Percentiles rank a stretch among this genome's conserved stretches.
Conservation (phyloP, 176 grass and related monocot genomes). For the Oryza meyeriana region DNA sequence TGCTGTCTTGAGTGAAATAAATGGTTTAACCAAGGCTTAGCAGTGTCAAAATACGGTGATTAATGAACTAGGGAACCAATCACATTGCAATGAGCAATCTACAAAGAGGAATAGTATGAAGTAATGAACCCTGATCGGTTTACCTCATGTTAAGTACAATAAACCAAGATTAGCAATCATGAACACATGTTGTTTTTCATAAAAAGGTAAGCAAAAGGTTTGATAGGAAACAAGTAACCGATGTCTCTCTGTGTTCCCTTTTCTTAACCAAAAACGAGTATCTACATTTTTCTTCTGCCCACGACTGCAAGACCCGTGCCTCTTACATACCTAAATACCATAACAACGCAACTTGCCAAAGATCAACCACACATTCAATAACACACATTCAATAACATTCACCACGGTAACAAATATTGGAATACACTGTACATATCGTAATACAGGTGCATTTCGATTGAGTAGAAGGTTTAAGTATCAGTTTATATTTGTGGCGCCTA, state of each 20-base stretch:
- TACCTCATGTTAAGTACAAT: neutral
- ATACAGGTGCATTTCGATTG: neutral
- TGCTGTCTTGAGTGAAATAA: neutral
- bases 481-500: neutral
- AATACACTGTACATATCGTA: neutral
- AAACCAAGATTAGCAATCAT: neutral
- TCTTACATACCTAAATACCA: neutral
- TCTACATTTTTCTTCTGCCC: neutral
- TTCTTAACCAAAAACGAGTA: neutral
- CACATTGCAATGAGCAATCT: neutral
- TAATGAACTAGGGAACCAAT: neutral
- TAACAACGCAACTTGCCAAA: neutral
- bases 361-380: neutral
- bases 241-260: neutral
- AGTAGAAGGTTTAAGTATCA: neutral
- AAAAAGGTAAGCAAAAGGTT: neutral
- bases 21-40: neutral
- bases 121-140: neutral
- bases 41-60: neutral
- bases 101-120: neutral
- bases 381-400: too few species aligned
- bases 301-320: neutral
- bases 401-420: neutral
- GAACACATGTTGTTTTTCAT: neutral
- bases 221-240: neutral